A percentile compares a stretch with the other conserved stretches of the same genome.
Evolutionary conservation across 148 eudicot genomes (phyloP).

Genomic region (Rhododendron molle): DNA sequence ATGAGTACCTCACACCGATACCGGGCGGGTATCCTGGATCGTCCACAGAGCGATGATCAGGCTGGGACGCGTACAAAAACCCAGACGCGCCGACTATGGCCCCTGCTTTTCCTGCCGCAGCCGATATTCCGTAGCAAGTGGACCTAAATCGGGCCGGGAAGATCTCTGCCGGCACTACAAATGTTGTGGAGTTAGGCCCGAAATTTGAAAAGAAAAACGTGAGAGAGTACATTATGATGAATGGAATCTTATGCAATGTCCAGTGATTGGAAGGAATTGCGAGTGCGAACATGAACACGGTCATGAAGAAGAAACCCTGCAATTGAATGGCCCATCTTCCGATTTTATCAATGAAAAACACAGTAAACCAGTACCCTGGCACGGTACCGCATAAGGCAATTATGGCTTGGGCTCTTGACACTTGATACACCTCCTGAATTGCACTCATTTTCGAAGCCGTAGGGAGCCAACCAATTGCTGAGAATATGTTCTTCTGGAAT

Average conservation of each 20-base stretch:
- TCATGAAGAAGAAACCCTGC: slow-evolving; percentile 80
- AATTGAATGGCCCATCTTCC: slow-evolving; percentile 69
- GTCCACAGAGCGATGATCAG: no score
- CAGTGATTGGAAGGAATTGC: slow-evolving; percentile 77
- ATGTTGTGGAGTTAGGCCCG: slow-evolving; percentile 86
- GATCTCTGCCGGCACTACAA: slow-evolving; percentile 68
- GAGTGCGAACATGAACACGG: slow-evolving; percentile 70
- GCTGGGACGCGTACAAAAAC: slow-evolving; percentile 65
- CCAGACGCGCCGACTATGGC: slow-evolving; percentile 82
- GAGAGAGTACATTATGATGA: slow-evolving; percentile 57
- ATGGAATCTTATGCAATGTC: slow-evolving; percentile 53
- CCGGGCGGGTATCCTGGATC: slow-evolving; percentile 76
- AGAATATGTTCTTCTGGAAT: slow-evolving; percentile 81
- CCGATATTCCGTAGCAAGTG: slow-evolving; percentile 82
- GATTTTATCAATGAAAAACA: slow-evolving; percentile 45
- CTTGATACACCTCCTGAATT: slow-evolving; percentile 54
- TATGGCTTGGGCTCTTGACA: slow-evolving; percentile 75
- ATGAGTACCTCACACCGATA: slow-evolving; percentile 41
- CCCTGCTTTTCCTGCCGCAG: slow-evolving; percentile 81
- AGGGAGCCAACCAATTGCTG: slow-evolving; percentile 63
- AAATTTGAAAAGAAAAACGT: slow-evolving; percentile 89
- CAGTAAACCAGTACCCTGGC: slow-evolving; percentile 92
- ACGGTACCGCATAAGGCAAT: slow-evolving; percentile 76
- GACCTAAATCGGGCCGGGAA: slow-evolving; percentile 38
- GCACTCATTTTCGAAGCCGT: slow-evolving; percentile 57